Conservation (phyloP, 352 stramenopile genomes). For the Pythium angustatum region DNA sequence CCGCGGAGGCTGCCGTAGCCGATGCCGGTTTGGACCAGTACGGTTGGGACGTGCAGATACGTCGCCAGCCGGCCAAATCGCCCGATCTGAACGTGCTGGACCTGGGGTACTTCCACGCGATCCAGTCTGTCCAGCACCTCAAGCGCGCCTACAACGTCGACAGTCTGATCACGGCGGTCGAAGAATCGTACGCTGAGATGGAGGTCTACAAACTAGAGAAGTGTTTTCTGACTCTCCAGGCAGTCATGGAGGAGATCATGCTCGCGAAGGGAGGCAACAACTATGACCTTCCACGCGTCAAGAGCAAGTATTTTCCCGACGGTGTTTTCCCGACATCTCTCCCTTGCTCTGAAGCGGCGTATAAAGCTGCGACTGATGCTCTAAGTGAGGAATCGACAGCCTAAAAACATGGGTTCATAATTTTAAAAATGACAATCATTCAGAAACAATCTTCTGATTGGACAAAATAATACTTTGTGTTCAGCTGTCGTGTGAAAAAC, state of each 20-base stretch:
- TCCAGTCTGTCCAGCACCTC: constrained; percentile 27
- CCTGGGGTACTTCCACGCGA: constrained; percentile 26
- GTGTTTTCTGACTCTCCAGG: constrained; percentile 30
- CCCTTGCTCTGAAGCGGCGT: constrained; percentile 11
- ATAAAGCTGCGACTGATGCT: neutral
- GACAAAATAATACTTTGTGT: neutral
- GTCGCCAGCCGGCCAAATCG: constrained; percentile 23
- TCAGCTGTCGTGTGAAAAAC: neutral
- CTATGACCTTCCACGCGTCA: constrained; percentile 20
- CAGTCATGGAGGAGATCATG: constrained; percentile 29
- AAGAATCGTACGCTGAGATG: constrained; percentile 23
- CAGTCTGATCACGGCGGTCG: constrained; percentile 17
- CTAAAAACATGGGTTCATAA: neutral
- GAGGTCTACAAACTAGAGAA: constrained; percentile 21
- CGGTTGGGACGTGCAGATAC: constrained; percentile 8
- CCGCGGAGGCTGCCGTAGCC: neutral
- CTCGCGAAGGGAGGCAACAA: constrained; percentile 22
- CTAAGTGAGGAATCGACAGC: neutral
- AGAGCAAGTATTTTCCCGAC: constrained; percentile 7
- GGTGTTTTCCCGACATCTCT: constrained; percentile 12
- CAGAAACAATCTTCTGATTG: neutral
- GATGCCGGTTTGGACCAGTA: neutral
- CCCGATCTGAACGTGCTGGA: constrained; percentile 31
- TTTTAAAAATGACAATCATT: neutral
- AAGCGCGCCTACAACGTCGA: constrained; percentile 6